Conservation (phyloP, 129 eudicot genomes). For the Dittrichia graveolens region DNA sequence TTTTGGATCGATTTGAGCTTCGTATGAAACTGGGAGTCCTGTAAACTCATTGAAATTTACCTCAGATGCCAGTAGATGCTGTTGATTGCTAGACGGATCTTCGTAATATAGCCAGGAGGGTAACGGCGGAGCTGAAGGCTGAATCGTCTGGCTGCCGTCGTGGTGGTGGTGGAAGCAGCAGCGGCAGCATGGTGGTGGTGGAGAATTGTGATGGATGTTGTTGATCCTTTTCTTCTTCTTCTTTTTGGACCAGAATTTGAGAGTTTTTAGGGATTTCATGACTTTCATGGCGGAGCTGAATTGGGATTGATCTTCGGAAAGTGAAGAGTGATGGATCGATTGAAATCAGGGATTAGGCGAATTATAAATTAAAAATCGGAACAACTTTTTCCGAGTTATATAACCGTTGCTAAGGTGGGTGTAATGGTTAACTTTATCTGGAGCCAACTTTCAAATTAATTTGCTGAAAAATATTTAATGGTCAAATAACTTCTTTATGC, state of each 20-base stretch:
- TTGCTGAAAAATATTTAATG: background rate
- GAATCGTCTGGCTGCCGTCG: constrained; percentile 28
- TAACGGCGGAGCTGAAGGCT: constrained; percentile 73
- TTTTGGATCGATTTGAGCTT: constrained; percentile 20
- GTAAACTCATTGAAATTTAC: background rate
- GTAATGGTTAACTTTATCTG: background rate
- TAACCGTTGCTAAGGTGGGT: constrained; percentile 36
- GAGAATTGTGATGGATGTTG: constrained; percentile 25
- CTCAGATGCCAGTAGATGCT: constrained; percentile 24
- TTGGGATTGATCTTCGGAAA: background rate
- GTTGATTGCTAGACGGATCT: constrained; percentile 30
- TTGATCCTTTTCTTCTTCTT: constrained; percentile 44
- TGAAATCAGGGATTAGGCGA: background rate
- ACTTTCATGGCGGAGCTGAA: constrained; percentile 49
- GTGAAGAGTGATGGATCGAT: constrained; percentile 5
- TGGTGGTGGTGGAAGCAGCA: constrained; percentile 38
- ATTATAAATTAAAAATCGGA: constrained; percentile 24
- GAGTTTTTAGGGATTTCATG: constrained; percentile 59
- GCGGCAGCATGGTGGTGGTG: constrained; percentile 26
- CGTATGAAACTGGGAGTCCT: constrained; percentile 15
- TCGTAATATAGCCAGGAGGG: constrained; percentile 63
- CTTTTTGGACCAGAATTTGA: constrained; percentile 72
- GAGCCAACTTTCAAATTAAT: constrained; percentile 22
- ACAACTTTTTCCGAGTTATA: background rate
- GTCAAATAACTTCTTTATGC: too few relatives aligned